phyloP scores from a whole-genome alignment of 164 flowering plant species.

The Annona cherimola region DNA sequence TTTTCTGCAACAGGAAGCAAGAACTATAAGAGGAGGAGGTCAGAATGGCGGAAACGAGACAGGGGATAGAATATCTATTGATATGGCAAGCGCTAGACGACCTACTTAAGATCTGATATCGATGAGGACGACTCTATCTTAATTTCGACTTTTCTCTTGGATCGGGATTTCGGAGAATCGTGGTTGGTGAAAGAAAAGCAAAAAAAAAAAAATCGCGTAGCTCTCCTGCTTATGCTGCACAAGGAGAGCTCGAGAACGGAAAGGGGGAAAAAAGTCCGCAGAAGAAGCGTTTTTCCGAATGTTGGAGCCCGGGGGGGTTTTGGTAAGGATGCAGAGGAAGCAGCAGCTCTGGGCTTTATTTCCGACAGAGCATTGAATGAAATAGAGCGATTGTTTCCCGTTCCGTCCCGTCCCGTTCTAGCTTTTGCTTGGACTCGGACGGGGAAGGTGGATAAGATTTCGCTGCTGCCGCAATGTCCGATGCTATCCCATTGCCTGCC shows the following conservation, averaged over 20 bases:
- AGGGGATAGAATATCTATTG: neutral
- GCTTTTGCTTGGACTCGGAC: neutral
- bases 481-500: neutral
- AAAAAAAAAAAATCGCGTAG: neutral
- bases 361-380: neutral
- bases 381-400: neutral
- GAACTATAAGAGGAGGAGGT: neutral
- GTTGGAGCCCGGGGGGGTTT: neutral
- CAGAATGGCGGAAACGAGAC: neutral
- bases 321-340: neutral
- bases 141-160: neutral
- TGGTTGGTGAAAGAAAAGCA: neutral
- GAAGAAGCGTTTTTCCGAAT: neutral
- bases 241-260: neutral
- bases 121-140: neutral
- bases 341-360: conserved; percentile 1
- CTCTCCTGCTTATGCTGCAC: neutral
- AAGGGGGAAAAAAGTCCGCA: neutral
- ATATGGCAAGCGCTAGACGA: neutral
- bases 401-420: neutral
- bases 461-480: neutral
- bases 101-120: neutral
- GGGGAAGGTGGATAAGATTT: neutral
- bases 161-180: neutral
- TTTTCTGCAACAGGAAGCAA: neutral